These are phyloP conservation scores for Aspergillus eucalypticola DNA, from an alignment of 2,329 filamentous ascomycete species.

Conservation along the genomic window DNA sequence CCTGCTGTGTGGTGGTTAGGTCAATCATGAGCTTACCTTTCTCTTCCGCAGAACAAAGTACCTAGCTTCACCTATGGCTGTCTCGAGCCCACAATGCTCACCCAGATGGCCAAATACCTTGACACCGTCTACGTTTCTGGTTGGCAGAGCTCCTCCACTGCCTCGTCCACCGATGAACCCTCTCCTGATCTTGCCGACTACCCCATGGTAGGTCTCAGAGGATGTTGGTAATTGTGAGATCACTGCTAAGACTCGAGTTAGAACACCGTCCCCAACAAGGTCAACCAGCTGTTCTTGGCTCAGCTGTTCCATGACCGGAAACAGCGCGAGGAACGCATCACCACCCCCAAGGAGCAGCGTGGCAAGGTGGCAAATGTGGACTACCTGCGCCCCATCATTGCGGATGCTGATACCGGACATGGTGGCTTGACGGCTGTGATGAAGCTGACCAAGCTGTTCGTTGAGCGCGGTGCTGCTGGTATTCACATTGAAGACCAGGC, in stretches of 20 bases:
- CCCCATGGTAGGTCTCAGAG: constrained; percentile 66
- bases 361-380: constrained; percentile 76
- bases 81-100: constrained; percentile 96
- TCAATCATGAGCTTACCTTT: background rate
- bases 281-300: constrained; percentile 94
- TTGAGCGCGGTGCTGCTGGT: constrained; percentile 93
- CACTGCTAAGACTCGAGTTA: constrained; percentile 35
- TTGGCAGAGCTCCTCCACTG: constrained; percentile 97
- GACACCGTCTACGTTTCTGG: constrained; percentile 99
- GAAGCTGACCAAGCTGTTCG: constrained; percentile 97
- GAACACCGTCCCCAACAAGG: constrained; percentile 98
- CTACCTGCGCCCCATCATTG: constrained; percentile 93
- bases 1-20: background rate
- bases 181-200: constrained; percentile 98
- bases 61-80: constrained; percentile 96
- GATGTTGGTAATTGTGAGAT: background rate
- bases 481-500: constrained; percentile 99
- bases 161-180: constrained; percentile 90
- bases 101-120: constrained; percentile 98
- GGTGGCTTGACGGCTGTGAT: constrained; percentile 97
- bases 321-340: constrained; percentile 91
- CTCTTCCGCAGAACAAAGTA: constrained; percentile 65
- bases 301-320: constrained; percentile 99
- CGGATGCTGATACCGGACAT: constrained; percentile 95
- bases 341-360: constrained; percentile 71